Evolutionary conservation across 345 rosid genomes (phyloP).

Genomic region (Citrus sp.): DNA sequence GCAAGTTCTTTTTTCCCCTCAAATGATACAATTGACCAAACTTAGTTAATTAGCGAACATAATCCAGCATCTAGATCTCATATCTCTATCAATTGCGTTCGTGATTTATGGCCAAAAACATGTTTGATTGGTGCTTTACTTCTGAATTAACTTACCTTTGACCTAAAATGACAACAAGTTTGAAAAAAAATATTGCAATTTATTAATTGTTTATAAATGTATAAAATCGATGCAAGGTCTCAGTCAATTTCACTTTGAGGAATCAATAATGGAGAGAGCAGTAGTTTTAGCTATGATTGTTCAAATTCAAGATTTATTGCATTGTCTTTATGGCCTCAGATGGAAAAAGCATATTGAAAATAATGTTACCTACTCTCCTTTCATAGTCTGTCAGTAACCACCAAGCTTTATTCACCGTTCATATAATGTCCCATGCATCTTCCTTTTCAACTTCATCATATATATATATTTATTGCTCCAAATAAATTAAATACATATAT

Average conservation of each 20-base stretch:
- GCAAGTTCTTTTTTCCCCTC: not conserved
- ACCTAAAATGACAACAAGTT: not conserved
- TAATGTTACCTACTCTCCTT: slow-evolving; percentile 9
- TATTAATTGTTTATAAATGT: not conserved
- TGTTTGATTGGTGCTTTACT: slow-evolving; percentile 1
- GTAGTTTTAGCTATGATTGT: not conserved
- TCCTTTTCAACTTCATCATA: not conserved
- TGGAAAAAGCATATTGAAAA: not conserved
- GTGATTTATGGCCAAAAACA: slow-evolving; percentile 11
- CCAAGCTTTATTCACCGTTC: not conserved
- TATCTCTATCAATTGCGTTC: not conserved
- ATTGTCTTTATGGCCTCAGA: not conserved
- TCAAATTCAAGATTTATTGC: slow-evolving; percentile 9
- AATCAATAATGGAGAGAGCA: slow-evolving; percentile 1
- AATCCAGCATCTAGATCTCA: not conserved
- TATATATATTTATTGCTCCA: not conserved
- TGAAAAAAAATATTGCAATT: not conserved
- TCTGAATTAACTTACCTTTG: slow-evolving; percentile 3
- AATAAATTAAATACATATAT: not conserved
- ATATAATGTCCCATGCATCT: not conserved
- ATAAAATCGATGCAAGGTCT: not conserved
- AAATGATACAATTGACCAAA: not conserved
- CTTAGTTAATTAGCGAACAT: not conserved
- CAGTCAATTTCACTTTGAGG: not conserved
- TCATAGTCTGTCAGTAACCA: slow-evolving; percentile 4